Evolutionary conservation across 768 basidiomycete genomes (phyloP).

Genomic region (Clitopilus hobsonii): DNA sequence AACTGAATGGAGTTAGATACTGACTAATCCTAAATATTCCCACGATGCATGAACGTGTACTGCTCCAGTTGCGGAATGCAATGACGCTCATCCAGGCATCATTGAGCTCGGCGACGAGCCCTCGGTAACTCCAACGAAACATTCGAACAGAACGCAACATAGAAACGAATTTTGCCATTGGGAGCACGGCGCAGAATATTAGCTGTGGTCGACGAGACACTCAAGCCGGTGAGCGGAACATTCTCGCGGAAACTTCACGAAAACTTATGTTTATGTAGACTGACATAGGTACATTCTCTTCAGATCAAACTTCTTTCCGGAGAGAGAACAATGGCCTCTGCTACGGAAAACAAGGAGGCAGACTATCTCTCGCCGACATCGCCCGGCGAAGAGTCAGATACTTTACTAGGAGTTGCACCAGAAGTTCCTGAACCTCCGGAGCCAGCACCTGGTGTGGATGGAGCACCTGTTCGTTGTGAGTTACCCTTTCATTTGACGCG

Average conservation of each 20-base stretch:
- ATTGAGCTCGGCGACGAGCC: background rate
- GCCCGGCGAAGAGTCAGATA: conserved; percentile 64
- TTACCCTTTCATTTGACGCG: conserved; percentile 12
- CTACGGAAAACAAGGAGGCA: background rate
- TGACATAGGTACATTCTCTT: conserved; percentile 14
- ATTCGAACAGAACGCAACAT: background rate
- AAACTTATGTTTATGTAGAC: background rate
- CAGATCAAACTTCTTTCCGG: conserved; percentile 21
- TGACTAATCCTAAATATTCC: background rate
- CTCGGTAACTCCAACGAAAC: background rate
- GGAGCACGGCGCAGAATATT: no score
- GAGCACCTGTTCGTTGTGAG: conserved; percentile 79
- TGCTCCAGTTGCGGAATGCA: background rate
- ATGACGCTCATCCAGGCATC: background rate
- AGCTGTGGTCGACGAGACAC: no score
- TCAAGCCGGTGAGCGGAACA: background rate
- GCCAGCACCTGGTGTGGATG: conserved; percentile 70
- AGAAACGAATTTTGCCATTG: no score
- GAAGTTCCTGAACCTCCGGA: conserved; percentile 41
- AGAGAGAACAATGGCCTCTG: background rate
- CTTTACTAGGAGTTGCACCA: conserved; percentile 31
- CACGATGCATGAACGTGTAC: background rate
- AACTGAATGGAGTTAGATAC: background rate
- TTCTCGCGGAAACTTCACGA: background rate
- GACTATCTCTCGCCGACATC: conserved; percentile 34